phyloP scores from a whole-genome alignment of 2,329 filamentous ascomycete genomes.

The Penicillium thymicola region DNA sequence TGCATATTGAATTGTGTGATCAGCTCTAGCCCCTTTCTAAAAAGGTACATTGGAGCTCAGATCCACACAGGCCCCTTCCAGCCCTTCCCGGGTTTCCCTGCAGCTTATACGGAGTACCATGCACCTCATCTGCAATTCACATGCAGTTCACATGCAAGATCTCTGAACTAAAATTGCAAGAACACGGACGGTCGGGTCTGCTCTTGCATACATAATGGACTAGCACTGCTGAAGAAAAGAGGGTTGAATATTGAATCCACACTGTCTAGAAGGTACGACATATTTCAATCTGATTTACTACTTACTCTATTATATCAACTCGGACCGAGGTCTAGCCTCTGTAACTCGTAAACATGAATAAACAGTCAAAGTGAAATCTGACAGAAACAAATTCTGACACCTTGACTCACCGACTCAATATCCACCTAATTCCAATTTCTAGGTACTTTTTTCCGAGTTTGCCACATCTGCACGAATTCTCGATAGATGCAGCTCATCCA shows the following conservation, averaged over 20 bases:
- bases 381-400: background rate
- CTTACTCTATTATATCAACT: background rate
- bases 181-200: slow-evolving; percentile 10
- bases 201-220: slow-evolving; percentile 3
- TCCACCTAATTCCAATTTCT: background rate
- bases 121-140: slow-evolving; percentile 6
- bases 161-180: slow-evolving; percentile 13
- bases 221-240: background rate
- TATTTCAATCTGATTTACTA: background rate
- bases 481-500: background rate
- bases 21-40: background rate
- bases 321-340: background rate
- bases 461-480: background rate
- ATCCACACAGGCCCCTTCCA: slow-evolving; percentile 6
- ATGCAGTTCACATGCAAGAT: slow-evolving; percentile 19
- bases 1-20: background rate
- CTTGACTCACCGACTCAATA: slow-evolving; percentile 3
- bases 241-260: background rate
- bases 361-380: background rate
- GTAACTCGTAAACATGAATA: background rate
- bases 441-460: background rate
- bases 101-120: background rate
- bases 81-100: slow-evolving; percentile 14
- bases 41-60: background rate
- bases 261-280: background rate